These are phyloP conservation scores for Hyphopichia fennica DNA, from an alignment of 1,139 yeast species.

Conservation along the genomic window DNA sequence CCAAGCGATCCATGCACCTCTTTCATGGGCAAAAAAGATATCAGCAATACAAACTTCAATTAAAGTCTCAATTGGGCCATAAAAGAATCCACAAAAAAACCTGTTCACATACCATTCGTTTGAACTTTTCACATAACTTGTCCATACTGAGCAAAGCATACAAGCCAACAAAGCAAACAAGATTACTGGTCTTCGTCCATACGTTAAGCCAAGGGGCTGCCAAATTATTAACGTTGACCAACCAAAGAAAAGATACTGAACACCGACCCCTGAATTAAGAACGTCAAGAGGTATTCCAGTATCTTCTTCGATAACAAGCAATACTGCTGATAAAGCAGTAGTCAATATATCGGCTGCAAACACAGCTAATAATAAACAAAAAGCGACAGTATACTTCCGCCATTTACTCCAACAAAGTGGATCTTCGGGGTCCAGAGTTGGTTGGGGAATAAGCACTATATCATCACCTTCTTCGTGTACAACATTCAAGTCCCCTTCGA, in stretches of 20 bases:
- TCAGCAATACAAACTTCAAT: slow-evolving; percentile 51
- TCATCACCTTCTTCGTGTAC: slow-evolving; percentile 18
- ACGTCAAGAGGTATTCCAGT: slow-evolving; percentile 32
- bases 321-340: slow-evolving; percentile 47
- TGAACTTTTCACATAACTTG: slow-evolving; percentile 47
- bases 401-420: slow-evolving; percentile 24
- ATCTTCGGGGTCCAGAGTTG: slow-evolving; percentile 24
- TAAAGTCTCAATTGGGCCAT: slow-evolving; percentile 51
- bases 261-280: slow-evolving; percentile 72
- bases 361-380: slow-evolving; percentile 12
- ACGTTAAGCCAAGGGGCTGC: slow-evolving; percentile 76
- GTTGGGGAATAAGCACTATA: slow-evolving; percentile 27
- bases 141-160: slow-evolving; percentile 71
- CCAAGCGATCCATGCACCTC: slow-evolving; percentile 21
- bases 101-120: slow-evolving; percentile 42
- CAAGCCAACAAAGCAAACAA: slow-evolving; percentile 65
- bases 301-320: slow-evolving; percentile 31
- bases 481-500: slow-evolving; percentile 19
- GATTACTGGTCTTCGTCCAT: slow-evolving; percentile 73
- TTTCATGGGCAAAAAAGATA: slow-evolving; percentile 48
- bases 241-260: slow-evolving; percentile 73
- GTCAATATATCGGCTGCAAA: slow-evolving; percentile 16
- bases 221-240: slow-evolving; percentile 65
- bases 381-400: slow-evolving; percentile 13
- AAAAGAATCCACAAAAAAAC: slow-evolving; percentile 42